phyloP scores from a whole-genome alignment of 176 grass and related monocot genomes.

The Eremochloa ophiuroides region DNA sequence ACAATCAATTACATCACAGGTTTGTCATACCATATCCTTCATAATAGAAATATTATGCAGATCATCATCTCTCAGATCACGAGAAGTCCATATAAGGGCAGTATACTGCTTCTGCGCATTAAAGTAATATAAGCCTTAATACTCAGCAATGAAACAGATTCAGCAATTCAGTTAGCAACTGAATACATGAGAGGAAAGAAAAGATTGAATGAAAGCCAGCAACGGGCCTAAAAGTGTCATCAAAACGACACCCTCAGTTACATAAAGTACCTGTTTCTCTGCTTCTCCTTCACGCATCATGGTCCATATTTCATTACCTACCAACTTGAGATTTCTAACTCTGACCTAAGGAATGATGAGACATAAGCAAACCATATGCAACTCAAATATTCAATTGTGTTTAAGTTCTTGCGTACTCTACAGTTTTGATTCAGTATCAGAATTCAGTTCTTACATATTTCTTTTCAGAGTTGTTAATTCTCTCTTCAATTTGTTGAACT shows the following conservation, averaged over 20 bases:
- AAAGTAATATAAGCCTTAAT: conserved; percentile 8
- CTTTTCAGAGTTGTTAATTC: conserved; percentile 70
- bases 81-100: conserved; percentile 91
- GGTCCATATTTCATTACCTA: conserved; percentile 72
- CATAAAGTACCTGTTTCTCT: conserved; percentile 74
- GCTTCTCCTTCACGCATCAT: conserved; percentile 98
- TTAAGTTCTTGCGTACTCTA: not conserved
- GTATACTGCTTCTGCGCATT: conserved; percentile 75
- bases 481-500: conserved; percentile 71
- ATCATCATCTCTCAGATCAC: conserved; percentile 56
- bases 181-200: not conserved
- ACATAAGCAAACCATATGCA: conserved; percentile 17
- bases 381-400: not conserved
- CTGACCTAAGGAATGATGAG: conserved; percentile 48
- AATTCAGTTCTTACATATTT: conserved; percentile 64
- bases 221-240: not conserved
- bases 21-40: conserved; percentile 53
- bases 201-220: not conserved
- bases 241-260: not conserved
- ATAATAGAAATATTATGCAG: conserved; percentile 46
- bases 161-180: not conserved
- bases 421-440: not conserved
- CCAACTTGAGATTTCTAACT: conserved; percentile 77
- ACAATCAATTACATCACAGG: not conserved
- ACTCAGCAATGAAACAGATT: not conserved